phyloP scores from a whole-genome alignment of 202 grass and related monocot species.

The Setaria italica region DNA sequence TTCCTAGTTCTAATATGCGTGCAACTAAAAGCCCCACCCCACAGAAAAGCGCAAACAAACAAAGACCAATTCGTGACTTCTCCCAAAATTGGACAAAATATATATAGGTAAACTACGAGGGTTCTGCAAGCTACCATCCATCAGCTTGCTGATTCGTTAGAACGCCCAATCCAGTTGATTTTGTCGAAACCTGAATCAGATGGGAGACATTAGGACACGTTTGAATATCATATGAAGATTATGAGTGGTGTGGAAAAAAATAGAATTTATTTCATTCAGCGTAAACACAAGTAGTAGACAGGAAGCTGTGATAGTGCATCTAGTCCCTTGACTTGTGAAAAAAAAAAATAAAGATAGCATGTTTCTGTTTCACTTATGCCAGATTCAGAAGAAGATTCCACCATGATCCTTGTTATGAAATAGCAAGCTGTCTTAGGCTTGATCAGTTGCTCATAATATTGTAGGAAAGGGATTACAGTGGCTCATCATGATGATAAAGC shows the following conservation, averaged over 20 bases:
- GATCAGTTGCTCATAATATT: neutral
- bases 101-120: neutral
- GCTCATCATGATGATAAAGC: neutral
- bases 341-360: neutral
- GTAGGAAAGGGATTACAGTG: too few relatives aligned
- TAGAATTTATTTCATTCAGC: neutral
- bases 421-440: neutral
- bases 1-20: neutral
- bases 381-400: neutral
- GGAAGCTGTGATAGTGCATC: neutral
- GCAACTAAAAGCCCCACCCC: neutral
- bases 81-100: neutral
- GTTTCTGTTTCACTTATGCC: neutral
- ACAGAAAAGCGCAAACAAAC: neutral
- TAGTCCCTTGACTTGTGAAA: neutral
- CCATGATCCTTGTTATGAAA: neutral
- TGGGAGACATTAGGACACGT: neutral
- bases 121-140: neutral
- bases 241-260: neutral
- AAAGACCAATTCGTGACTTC: neutral
- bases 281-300: neutral
- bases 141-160: neutral
- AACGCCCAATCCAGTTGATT: neutral
- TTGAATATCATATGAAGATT: neutral
- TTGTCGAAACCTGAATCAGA: neutral